These are phyloP conservation scores for Erodium texanum DNA, from an alignment of 441 rosid genomes.

Conservation along the genomic window DNA sequence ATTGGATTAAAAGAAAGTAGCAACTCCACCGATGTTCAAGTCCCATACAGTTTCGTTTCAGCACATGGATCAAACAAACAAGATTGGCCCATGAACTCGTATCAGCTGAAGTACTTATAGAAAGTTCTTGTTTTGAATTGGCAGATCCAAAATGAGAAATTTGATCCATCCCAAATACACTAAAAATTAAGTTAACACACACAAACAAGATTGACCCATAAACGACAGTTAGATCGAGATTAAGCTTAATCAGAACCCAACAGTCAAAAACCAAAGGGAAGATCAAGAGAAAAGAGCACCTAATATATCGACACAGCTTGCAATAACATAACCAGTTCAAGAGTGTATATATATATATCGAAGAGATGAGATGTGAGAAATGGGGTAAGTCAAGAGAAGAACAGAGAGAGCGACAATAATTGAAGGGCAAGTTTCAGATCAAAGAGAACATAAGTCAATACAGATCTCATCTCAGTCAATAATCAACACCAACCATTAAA, in stretches of 20 bases:
- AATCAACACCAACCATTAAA: conserved; percentile 8
- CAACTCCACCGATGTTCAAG: background rate
- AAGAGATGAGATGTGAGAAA: too few species aligned
- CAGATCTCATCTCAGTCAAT: conserved; percentile 7
- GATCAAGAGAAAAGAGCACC: background rate
- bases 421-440: background rate
- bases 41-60: background rate
- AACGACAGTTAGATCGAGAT: too few species aligned
- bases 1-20: background rate
- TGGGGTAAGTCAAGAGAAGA: background rate
- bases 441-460: background rate
- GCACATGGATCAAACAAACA: too few species aligned
- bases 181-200: too few species aligned
- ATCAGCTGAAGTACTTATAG: too few species aligned
- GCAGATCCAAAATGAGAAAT: too few species aligned
- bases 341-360: background rate
- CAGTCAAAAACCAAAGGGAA: too few species aligned
- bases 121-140: too few species aligned
- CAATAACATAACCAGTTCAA: conserved; percentile 13
- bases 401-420: background rate
- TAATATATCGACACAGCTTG: background rate
- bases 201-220: too few species aligned
- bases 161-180: too few species aligned
- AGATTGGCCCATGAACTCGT: too few species aligned
- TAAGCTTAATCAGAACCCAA: too few species aligned